These are phyloP conservation scores for Salicornia ramosissima DNA, from an alignment of 148 eudicot genomes.

Conservation along the genomic window DNA sequence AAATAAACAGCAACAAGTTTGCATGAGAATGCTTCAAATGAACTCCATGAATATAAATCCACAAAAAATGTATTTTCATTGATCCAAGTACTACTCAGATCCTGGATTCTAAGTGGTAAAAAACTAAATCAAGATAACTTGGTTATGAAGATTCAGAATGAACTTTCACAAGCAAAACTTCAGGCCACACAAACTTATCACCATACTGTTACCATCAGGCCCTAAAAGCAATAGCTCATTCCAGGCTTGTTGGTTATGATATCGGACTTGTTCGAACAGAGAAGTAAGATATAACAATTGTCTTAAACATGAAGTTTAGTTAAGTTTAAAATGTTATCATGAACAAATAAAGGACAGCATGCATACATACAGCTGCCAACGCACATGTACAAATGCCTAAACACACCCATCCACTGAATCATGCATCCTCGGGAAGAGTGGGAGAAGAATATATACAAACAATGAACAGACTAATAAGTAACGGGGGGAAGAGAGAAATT, in stretches of 20 bases:
- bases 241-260: not conserved
- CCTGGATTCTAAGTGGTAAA: not conserved
- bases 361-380: not conserved
- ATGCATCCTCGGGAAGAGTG: not conserved
- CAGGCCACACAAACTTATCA: not conserved
- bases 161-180: not conserved
- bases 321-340: no score
- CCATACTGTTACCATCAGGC: not conserved
- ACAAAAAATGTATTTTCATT: not conserved
- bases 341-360: no score
- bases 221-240: no score
- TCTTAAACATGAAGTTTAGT: no score
- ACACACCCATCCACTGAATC: not conserved
- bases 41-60: not conserved
- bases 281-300: no score
- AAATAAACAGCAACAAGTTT: not conserved
- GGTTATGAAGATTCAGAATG: not conserved
- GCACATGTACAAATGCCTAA: not conserved
- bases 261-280: no score
- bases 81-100: not conserved
- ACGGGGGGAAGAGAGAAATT: constrained; percentile 10
- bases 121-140: not conserved
- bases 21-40: not conserved
- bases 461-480: no score
- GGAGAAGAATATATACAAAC: not conserved